Base-by-base conservation (phyloP, 2,329 filamentous ascomycete genomes). In the Trichoderma sp. region DNA sequence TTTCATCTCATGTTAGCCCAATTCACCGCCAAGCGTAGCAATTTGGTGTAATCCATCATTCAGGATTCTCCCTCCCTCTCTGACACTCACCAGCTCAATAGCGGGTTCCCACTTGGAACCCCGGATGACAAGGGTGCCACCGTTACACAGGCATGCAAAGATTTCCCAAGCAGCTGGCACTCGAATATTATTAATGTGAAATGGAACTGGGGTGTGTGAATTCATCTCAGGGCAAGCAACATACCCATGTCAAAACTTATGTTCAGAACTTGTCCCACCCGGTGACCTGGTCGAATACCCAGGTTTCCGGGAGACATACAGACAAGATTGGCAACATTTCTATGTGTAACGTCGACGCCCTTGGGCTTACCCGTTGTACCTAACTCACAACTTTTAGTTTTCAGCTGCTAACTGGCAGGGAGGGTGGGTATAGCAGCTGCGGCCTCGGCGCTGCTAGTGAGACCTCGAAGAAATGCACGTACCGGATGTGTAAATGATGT, bases 181-280 rank as follows among this genome's bases (percentile, higher is more conserved):
- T 70, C 21, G 30, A 64, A 36, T 43, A 71, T 73, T 61, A 77
- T 74, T 58, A 63, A 58, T 28, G 34, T 32, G 53, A 30, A 34
- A 18, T 47, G 28, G 36, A 61, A 30, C 6, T 28, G 32, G 47
- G 26, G 39, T 60, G 30, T 11, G 32, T 57, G 15, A 61, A 32
- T 14, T 24, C 21, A 47, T 12, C 24, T 2, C 56, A 32, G 56
- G 39, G 14, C 70, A 15, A 47, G 43, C 5, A 47, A 58, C 85
- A 76, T 81, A 88, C 87, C 86, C 87, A 90, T 89, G 74, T 90
- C 88, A 73, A 90, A 90, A 57, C 86, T 86, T 58, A 90, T 84
- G 73, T 86, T 89, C 53, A 90, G 80, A 7, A 89, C 81, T 70
- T 88, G 87, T 3, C 85, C 86, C 8, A 90, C 87, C 14, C 83